These are phyloP conservation scores for Forsythia suspensa DNA, from an alignment of 257 asterid species.

Conservation along the genomic window DNA sequence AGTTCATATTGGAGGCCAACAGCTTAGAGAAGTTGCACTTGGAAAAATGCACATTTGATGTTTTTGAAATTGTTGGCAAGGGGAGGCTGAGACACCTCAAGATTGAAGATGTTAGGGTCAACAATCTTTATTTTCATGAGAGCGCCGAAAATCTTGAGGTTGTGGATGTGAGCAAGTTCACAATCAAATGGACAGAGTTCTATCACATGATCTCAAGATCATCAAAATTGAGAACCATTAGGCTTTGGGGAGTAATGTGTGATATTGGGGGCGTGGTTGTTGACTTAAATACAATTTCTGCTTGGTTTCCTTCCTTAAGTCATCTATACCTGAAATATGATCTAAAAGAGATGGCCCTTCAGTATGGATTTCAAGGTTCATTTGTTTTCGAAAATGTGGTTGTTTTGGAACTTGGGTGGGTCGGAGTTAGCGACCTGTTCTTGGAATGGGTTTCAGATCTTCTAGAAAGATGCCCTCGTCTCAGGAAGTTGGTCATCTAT, in stretches of 20 bases:
- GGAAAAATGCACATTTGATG: slow-evolving; percentile 82
- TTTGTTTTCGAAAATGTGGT: slow-evolving; percentile 66
- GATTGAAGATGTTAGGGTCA: slow-evolving; percentile 85
- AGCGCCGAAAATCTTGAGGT: slow-evolving; percentile 71
- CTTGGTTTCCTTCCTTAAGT: slow-evolving; percentile 67
- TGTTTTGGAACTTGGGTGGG: slow-evolving; percentile 91
- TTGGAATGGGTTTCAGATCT: slow-evolving; percentile 73
- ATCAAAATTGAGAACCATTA: slow-evolving; percentile 57
- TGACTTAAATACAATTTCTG: slow-evolving; percentile 72
- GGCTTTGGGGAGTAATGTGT: slow-evolving; percentile 88
- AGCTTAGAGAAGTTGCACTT: slow-evolving; percentile 73
- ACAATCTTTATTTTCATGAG: slow-evolving; percentile 85
- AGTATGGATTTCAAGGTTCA: slow-evolving; percentile 69
- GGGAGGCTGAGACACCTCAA: slow-evolving; percentile 61
- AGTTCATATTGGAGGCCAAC: slow-evolving; percentile 75
- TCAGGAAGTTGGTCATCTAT: slow-evolving; percentile 67
- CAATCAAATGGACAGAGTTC: slow-evolving; percentile 84
- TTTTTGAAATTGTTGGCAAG: slow-evolving; percentile 75
- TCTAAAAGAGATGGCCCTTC: slow-evolving; percentile 62
- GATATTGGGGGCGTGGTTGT: slow-evolving; percentile 86
- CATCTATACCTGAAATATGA: slow-evolving; percentile 76
- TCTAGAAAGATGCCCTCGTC: slow-evolving; percentile 67
- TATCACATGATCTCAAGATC: slow-evolving; percentile 83
- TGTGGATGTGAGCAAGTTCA: slow-evolving; percentile 84
- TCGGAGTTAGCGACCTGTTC: slow-evolving; percentile 66